A percentile compares a stretch with the other conserved stretches of the same genome.
phyloP scores from a whole-genome alignment of 208 protist species.

The Trypanosoma melophagium region DNA sequence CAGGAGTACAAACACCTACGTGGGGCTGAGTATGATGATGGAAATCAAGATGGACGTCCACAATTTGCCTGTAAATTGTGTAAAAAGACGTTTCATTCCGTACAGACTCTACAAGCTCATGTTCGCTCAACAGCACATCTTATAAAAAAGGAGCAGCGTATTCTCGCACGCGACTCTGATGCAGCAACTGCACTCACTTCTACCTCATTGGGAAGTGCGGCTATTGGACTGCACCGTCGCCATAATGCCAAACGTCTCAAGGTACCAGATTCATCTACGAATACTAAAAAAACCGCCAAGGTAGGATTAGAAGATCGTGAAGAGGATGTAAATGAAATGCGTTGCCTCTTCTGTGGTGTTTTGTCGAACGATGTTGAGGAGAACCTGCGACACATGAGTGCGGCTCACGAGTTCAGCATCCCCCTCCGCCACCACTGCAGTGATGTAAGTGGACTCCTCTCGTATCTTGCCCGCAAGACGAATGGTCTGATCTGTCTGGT shows the following conservation, averaged over 20 bases:
- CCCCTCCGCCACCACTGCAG: conserved; percentile 67
- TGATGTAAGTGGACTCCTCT: conserved; percentile 60
- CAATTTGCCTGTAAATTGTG: conserved; percentile 88
- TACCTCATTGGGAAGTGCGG: conserved; percentile 85
- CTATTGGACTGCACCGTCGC: conserved; percentile 86
- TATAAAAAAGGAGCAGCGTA: conserved; percentile 90
- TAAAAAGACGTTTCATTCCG: conserved; percentile 88
- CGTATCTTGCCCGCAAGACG: conserved; percentile 83
- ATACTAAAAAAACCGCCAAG: conserved; percentile 32
- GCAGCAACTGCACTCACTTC: conserved; percentile 75
- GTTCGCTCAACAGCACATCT: conserved; percentile 89
- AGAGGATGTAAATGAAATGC: conserved; percentile 69
- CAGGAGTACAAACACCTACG: conserved; percentile 52
- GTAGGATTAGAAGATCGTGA: conserved; percentile 74
- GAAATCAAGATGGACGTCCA: conserved; percentile 38
- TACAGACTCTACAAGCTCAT: conserved; percentile 89
- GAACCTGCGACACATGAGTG: conserved; percentile 67
- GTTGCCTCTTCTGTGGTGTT: conserved; percentile 84
- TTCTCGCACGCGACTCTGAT: conserved; percentile 80
- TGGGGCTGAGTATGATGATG: conserved; percentile 25
- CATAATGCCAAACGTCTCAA: conserved; percentile 72
- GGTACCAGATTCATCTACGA: not conserved
- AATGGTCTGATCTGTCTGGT: conserved; percentile 89
- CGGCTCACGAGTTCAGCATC: conserved; percentile 74
- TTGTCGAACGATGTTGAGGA: conserved; percentile 39